Evolutionary conservation across 176 grass and related monocot species (phyloP).

Genomic region (Alloteropsis semialata): DNA sequence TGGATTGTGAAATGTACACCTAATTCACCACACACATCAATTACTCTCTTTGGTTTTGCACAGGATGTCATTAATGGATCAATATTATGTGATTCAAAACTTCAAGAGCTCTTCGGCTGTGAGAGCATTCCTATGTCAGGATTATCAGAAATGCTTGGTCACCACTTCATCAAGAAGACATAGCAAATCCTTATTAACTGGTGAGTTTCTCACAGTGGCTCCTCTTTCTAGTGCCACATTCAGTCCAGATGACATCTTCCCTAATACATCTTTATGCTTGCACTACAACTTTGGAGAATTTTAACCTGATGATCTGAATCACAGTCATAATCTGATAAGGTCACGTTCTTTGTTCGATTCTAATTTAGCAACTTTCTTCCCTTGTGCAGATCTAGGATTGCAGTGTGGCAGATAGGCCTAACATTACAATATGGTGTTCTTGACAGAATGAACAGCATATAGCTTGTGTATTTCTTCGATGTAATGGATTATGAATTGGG

Average conservation of each 20-base stretch:
- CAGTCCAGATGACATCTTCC: background rate
- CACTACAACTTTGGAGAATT: background rate
- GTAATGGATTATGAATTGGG: slow-evolving; percentile 37
- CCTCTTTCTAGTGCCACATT: background rate
- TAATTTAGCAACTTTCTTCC: background rate
- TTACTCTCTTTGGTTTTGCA: slow-evolving; percentile 27
- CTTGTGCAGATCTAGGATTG: slow-evolving; percentile 48
- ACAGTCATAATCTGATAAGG: background rate
- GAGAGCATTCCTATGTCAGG: slow-evolving; percentile 65
- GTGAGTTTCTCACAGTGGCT: slow-evolving; percentile 34
- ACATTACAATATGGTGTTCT: slow-evolving; percentile 57
- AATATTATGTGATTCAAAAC: slow-evolving; percentile 86
- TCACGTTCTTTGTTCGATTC: background rate
- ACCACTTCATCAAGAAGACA: slow-evolving; percentile 72
- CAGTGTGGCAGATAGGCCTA: slow-evolving; percentile 62
- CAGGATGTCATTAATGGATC: slow-evolving; percentile 59
- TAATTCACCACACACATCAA: background rate
- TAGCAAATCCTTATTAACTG: slow-evolving; percentile 69
- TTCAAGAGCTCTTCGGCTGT: slow-evolving; percentile 83
- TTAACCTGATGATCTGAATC: background rate
- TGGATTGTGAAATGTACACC: background rate
- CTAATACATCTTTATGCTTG: background rate
- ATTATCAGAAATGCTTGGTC: slow-evolving; percentile 65
- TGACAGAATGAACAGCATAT: slow-evolving; percentile 64
- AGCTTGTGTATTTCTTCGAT: slow-evolving; percentile 36